phyloP scores from a whole-genome alignment of 75 land plant genomes.

The Selaginella tamariscina region DNA sequence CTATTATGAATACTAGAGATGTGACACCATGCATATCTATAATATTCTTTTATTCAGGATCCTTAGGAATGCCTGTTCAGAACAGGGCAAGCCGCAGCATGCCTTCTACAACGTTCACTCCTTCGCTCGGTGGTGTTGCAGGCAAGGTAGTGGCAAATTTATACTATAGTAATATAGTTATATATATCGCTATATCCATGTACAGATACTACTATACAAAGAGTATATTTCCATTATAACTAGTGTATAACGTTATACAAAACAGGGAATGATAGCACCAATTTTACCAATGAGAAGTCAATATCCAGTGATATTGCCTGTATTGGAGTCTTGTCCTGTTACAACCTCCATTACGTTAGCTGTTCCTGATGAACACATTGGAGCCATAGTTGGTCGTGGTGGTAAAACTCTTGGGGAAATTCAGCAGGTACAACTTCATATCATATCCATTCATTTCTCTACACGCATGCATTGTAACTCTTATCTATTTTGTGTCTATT shows the following conservation, averaged over 20 bases:
- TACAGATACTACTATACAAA: too few species aligned
- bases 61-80: not conserved
- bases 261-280: conserved; percentile 32
- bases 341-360: conserved; percentile 49
- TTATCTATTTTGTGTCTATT: not conserved
- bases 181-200: not conserved
- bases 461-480: too few species aligned
- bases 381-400: conserved; percentile 79
- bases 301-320: conserved; percentile 15
- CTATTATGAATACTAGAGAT: too few species aligned
- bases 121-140: not conserved
- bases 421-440: conserved; percentile 70
- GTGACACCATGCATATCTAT: too few species aligned
- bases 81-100: not conserved
- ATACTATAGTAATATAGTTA: not conserved
- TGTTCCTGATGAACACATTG: conserved; percentile 83
- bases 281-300: conserved; percentile 13
- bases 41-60: not conserved
- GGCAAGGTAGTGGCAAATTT: not conserved
- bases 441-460: not conserved
- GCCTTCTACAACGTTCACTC: not conserved
- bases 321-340: conserved; percentile 27
- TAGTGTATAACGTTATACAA: too few species aligned
- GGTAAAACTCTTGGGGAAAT: conserved; percentile 75
- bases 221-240: too few species aligned